These are phyloP conservation scores for Colletotrichum lindemuthianum DNA, from an alignment of 2,329 filamentous ascomycete species.

Conservation along the genomic window DNA sequence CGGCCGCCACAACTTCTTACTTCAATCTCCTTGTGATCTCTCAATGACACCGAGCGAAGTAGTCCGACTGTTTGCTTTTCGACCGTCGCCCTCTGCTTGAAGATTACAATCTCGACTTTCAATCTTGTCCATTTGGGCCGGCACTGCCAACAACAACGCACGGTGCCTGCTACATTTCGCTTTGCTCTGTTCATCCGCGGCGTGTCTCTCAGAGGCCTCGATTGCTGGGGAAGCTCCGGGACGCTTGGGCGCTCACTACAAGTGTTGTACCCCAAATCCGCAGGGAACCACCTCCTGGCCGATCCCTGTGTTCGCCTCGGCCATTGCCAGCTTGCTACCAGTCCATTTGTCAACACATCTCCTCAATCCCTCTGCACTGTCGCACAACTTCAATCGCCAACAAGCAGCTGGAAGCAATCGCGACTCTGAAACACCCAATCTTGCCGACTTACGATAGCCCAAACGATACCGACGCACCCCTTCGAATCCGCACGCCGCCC, in stretches of 20 bases:
- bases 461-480: background rate
- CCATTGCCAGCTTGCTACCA: constrained; percentile 13
- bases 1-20: background rate
- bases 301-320: constrained; percentile 7
- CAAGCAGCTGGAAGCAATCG: constrained; percentile 2
- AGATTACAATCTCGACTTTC: background rate
- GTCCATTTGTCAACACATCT: constrained; percentile 11
- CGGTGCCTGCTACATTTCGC: constrained; percentile 1
- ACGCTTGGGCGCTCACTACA: constrained; percentile 24
- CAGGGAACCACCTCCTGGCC: constrained; percentile 8
- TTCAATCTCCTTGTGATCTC: constrained; percentile 17
- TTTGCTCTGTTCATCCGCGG: constrained; percentile 9
- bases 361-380: background rate
- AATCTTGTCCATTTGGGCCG: background rate
- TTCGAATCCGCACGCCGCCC: background rate
- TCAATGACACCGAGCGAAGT: constrained; percentile 9
- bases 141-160: background rate
- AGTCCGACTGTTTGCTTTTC: background rate
- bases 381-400: constrained; percentile 12
- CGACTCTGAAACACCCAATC: background rate
- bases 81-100: no score
- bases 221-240: constrained; percentile 32
- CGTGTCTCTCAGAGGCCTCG: constrained; percentile 25
- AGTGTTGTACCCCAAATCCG: constrained; percentile 4
- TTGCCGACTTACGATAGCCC: no score